Conservation (phyloP, 306 rosid genomes). For the Begonia fuchsioides region DNA sequence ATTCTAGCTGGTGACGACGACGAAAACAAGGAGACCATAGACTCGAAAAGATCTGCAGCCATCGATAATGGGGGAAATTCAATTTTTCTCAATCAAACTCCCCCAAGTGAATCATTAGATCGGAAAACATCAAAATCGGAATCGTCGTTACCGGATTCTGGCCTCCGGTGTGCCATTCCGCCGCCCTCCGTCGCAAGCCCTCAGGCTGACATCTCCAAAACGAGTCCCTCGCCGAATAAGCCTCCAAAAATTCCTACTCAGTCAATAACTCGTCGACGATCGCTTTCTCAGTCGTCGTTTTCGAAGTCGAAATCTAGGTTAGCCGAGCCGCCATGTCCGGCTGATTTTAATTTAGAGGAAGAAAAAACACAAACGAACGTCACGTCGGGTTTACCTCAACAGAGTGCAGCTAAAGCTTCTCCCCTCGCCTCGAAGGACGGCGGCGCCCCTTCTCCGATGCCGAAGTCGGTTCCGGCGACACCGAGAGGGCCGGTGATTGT, state of each 20-base stretch:
- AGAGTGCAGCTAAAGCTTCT: constrained; percentile 16
- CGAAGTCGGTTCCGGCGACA: constrained; percentile 21
- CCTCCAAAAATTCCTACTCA: constrained; percentile 24
- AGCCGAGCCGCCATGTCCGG: constrained; percentile 30
- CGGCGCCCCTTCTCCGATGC: constrained; percentile 8
- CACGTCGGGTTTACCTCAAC: constrained; percentile 7
- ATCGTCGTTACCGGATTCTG: constrained; percentile 8
- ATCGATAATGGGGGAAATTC: constrained; percentile 4
- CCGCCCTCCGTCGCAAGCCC: constrained; percentile 11
- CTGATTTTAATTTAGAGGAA: constrained; percentile 11
- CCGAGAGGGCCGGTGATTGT: constrained; percentile 43
- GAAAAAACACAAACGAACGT: constrained; percentile 13
- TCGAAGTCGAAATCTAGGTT: constrained; percentile 57
- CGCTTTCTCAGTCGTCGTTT: constrained; percentile 32
- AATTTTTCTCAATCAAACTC: constrained; percentile 5
- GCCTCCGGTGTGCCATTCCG: constrained; percentile 8
- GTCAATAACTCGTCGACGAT: constrained; percentile 9
- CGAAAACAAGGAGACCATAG: background rate
- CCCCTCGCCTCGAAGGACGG: constrained; percentile 17
- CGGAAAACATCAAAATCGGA: constrained; percentile 11
- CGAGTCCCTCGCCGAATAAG: constrained; percentile 10
- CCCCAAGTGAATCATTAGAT: background rate
- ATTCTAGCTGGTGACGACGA: constrained; percentile 17
- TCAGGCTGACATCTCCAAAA: constrained; percentile 10
- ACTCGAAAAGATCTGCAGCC: constrained; percentile 1